Evolutionary conservation across 805 yeast genomes (phyloP), one percentile per base, ranked within the genome.

Genomic region (Saccharomycopsis sp.): DNA sequence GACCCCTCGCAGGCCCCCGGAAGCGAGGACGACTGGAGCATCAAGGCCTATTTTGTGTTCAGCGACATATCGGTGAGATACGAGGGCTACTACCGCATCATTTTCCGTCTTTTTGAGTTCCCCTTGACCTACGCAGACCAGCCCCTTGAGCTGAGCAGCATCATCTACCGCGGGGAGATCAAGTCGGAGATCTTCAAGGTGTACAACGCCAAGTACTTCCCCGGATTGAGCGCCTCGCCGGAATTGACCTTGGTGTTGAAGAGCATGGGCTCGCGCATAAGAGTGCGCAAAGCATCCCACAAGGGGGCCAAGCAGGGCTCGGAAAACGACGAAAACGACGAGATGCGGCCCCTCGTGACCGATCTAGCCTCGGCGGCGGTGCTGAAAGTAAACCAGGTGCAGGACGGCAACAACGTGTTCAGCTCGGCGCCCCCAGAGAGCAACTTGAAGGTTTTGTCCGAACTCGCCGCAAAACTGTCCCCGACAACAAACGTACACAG

Each of bases 41-140:
- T 59, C 12, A 59, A 57, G 24, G 62, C 60, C 5, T 59, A 52
- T 44, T 59, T 59, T 48, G 62, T 59, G 16, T 59, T 59, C 44
- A 57, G 59, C 16, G 59, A 59, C 48, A 52, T 59, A 20, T 52
- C 60, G 15, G 57, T 59, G 23, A 48, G 62, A 34, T 59, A 47
- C 44, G 62, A 59, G 51, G 62, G 60, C 15, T 56, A 37, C 34
- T 59, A 59, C 40, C 37, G 51, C 44, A 47, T 59, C 20, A 59
- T 37, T 21, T 59, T 59, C 47, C 40, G 51, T 15, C 51, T 59
- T 2, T 59, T 16, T 18, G 62, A 59, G 41, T 53, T 52, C 37
- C 55, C 59, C 12, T 47, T 57, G 18, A 34, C 59, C 3, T 24
- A 18, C 2, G 8, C 9, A 9, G 52, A 20, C 2, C 24, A 34